Evolutionary conservation across 371 early-diverging fungal species (phyloP).

Genomic region (Apophysomyces elegans): DNA sequence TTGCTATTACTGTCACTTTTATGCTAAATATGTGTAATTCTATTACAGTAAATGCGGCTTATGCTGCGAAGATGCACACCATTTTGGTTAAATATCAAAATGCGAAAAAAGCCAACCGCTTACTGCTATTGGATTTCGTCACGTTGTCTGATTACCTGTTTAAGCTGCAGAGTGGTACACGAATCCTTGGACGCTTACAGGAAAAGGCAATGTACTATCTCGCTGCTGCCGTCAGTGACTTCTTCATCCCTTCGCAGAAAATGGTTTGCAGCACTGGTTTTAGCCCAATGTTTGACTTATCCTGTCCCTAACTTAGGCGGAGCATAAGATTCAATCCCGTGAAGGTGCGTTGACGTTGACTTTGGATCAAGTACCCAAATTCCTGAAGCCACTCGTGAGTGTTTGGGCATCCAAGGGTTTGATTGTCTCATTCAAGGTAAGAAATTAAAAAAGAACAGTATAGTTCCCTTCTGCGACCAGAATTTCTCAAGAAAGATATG

Average conservation of each 20-base stretch:
- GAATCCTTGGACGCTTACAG: constrained; percentile 67
- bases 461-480: too few relatives aligned
- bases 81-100: constrained; percentile 61
- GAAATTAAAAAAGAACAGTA: not conserved
- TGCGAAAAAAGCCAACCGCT: constrained; percentile 63
- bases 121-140: constrained; percentile 85
- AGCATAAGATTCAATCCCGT: constrained; percentile 96
- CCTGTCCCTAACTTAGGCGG: constrained; percentile 48
- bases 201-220: constrained; percentile 90
- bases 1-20: not conserved
- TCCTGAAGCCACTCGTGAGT: constrained; percentile 89
- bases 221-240: constrained; percentile 98
- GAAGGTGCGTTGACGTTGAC: constrained; percentile 82
- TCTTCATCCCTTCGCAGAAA: constrained; percentile 89
- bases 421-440: constrained; percentile 95
- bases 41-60: constrained; percentile 61
- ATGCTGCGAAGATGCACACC: constrained; percentile 62
- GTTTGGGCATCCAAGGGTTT: constrained; percentile 88
- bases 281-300: too few relatives aligned
- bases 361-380: constrained; percentile 97
- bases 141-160: constrained; percentile 95
- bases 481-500: too few relatives aligned
- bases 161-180: constrained; percentile 76
- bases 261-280: constrained; percentile 65
- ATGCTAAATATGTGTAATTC: not conserved